Conservation (phyloP, 169 alveolate genomes). For the Plasmodium gallinaceum region DNA sequence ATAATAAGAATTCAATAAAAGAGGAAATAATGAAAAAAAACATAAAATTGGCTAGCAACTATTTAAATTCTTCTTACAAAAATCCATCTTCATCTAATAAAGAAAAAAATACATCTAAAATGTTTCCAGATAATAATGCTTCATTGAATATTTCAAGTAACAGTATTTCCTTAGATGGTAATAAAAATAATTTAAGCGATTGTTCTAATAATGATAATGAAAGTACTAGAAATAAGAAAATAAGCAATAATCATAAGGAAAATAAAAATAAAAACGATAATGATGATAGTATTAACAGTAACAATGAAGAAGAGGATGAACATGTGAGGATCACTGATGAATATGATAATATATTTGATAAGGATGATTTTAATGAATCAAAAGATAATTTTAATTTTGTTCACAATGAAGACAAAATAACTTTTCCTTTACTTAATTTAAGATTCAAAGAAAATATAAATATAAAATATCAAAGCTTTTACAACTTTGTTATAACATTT, state of each 20-base stretch:
- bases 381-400: background rate
- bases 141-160: too few relatives aligned
- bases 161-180: too few relatives aligned
- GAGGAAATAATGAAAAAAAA: too few relatives aligned
- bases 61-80: too few relatives aligned
- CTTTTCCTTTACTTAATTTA: slow-evolving; percentile 54
- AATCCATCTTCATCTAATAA: too few relatives aligned
- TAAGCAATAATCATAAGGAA: background rate
- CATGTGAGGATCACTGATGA: background rate
- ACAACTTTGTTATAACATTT: slow-evolving; percentile 75
- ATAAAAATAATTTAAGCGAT: too few relatives aligned
- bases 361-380: background rate
- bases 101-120: too few relatives aligned
- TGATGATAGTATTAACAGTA: background rate
- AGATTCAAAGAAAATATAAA: slow-evolving; percentile 51
- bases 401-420: slow-evolving; percentile 30
- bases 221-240: background rate
- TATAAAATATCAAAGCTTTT: slow-evolving; percentile 39
- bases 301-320: background rate
- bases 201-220: background rate
- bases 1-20: too few relatives aligned
- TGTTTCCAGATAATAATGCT: too few relatives aligned
- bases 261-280: slow-evolving; percentile 3
- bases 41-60: too few relatives aligned
- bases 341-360: background rate